These are phyloP conservation scores for Colletotrichum spaethianum DNA, from an alignment of 2,329 filamentous ascomycete genomes.

Conservation along the genomic window DNA sequence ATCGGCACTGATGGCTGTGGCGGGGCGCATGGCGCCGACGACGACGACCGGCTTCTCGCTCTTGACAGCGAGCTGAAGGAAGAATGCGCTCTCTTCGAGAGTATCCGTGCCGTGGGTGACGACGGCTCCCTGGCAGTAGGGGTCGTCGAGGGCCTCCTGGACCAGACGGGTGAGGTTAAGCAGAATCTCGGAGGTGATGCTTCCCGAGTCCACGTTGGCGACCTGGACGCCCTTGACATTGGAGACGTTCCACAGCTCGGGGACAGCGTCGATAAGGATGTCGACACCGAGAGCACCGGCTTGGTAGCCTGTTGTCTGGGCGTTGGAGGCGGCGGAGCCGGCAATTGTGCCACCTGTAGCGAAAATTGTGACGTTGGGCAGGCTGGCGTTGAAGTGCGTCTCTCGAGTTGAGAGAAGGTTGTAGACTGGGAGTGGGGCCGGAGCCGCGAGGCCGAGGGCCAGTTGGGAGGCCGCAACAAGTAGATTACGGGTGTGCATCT, in stretches of 20 bases:
- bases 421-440: slow-evolving; percentile 17
- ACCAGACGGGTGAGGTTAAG: slow-evolving; percentile 64
- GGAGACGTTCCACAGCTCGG: slow-evolving; percentile 66
- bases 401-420: slow-evolving; percentile 27
- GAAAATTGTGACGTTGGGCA: slow-evolving; percentile 71
- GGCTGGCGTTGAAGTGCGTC: slow-evolving; percentile 54
- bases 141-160: slow-evolving; percentile 61
- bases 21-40: slow-evolving; percentile 75
- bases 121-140: slow-evolving; percentile 64
- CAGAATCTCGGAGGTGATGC: slow-evolving; percentile 64
- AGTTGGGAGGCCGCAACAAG: slow-evolving; percentile 29
- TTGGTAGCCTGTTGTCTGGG: slow-evolving; percentile 61
- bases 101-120: slow-evolving; percentile 78
- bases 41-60: slow-evolving; percentile 72
- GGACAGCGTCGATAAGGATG: slow-evolving; percentile 67
- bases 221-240: slow-evolving; percentile 69
- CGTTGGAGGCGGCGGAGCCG: slow-evolving; percentile 62
- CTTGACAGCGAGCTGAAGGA: slow-evolving; percentile 70
- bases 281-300: slow-evolving; percentile 62
- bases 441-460: slow-evolving; percentile 33
- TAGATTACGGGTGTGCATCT: slow-evolving; percentile 28
- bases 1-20: slow-evolving; percentile 74
- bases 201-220: slow-evolving; percentile 62
- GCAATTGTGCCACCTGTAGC: slow-evolving; percentile 73
- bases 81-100: slow-evolving; percentile 75